A percentile compares a stretch with the other conserved stretches of the same genome.
Conservation (phyloP, 805 yeast species). For the Schizosaccharomyces pombe region DNA sequence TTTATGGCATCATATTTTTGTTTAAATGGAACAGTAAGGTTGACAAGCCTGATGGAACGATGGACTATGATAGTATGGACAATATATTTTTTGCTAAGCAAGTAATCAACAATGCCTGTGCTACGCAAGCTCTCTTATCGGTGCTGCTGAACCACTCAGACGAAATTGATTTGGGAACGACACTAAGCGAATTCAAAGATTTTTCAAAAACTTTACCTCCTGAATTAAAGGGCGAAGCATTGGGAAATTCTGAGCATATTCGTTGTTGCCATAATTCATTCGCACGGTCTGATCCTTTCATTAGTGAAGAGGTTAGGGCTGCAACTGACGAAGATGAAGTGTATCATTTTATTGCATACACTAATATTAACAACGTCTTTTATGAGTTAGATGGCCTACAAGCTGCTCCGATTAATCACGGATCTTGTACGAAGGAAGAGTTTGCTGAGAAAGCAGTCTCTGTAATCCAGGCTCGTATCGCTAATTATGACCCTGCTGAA, state of each 20-base stretch:
- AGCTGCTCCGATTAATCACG: conserved; percentile 31
- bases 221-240: conserved; percentile 31
- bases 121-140: conserved; percentile 47
- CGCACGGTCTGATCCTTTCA: conserved; percentile 28
- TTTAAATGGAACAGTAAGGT: conserved; percentile 32
- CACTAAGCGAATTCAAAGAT: conserved; percentile 23
- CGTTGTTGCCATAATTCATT: conserved; percentile 38
- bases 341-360: conserved; percentile 38
- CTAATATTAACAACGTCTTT: conserved; percentile 22
- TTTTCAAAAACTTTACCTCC: conserved; percentile 25
- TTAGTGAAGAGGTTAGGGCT: conserved; percentile 20
- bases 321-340: conserved; percentile 18
- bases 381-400: conserved; percentile 44
- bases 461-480: conserved; percentile 25
- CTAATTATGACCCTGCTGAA: conserved; percentile 24
- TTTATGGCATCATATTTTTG: conserved; percentile 37
- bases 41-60: conserved; percentile 13
- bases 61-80: conserved; percentile 18
- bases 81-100: conserved; percentile 38
- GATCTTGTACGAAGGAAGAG: conserved; percentile 19
- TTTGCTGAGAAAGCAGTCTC: conserved; percentile 23
- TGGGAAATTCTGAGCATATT: conserved; percentile 34
- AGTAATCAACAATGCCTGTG: conserved; percentile 45
- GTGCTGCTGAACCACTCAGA: conserved; percentile 24
- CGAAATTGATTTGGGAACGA: conserved; percentile 24